Percentiles rank a stretch among this genome's conserved stretches.
Conservation (phyloP, 129 eudicot genomes). For the Centella asiatica region DNA sequence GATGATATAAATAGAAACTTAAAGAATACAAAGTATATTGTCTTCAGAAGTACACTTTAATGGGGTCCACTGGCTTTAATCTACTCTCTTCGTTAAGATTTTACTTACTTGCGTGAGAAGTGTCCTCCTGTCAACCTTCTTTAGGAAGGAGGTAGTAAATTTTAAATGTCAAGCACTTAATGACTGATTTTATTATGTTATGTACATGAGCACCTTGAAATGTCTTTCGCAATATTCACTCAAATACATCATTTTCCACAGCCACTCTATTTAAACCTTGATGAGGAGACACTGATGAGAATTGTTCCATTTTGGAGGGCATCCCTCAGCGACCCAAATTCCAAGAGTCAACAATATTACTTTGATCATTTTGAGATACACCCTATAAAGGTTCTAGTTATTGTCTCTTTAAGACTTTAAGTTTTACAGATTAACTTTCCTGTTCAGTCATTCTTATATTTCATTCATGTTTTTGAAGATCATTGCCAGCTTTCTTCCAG, state of each 20-base stretch:
- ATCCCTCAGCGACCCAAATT: constrained; percentile 74
- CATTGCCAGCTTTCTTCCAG: constrained; percentile 93
- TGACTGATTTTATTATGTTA: no score
- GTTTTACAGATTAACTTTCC: background rate
- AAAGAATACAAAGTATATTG: no score
- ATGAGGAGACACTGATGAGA: constrained; percentile 95
- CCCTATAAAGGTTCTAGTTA: constrained; percentile 68
- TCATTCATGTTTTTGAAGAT: constrained; percentile 40
- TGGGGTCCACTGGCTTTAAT: no score
- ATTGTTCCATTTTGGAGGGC: constrained; percentile 88
- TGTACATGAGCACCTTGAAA: background rate
- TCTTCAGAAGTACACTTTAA: no score
- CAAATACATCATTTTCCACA: constrained; percentile 26
- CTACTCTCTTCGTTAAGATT: no score
- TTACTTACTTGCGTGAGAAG: no score
- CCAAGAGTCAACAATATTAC: constrained; percentile 84
- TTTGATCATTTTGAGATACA: constrained; percentile 98
- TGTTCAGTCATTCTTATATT: constrained; percentile 10
- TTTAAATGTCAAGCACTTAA: no score
- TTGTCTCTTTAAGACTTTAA: background rate
- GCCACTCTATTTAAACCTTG: constrained; percentile 92
- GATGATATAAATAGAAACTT: no score
- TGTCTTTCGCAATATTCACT: constrained; percentile 5
- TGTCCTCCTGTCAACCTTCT: no score
- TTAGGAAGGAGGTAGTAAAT: no score